Evolutionary conservation across 768 basidiomycete species (phyloP), one percentile per base, ranked within the genome.

Genomic region (Galerina marginata): DNA sequence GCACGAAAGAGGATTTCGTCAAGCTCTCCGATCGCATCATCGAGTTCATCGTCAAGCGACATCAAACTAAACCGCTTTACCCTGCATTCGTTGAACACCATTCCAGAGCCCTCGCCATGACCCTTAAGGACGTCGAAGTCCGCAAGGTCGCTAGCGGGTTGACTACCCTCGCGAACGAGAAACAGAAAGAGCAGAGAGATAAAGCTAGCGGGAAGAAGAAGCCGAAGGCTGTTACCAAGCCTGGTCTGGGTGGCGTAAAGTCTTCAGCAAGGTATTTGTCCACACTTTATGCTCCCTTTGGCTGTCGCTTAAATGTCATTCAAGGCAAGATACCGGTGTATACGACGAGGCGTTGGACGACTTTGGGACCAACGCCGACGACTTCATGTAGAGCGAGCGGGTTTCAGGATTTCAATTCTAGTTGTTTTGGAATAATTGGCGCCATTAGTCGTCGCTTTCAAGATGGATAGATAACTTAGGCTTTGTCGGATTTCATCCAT

Each of bases 331-430:
- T 75, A 93, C 91, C 2, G 81, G 75, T 40, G 71, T 83, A 9
- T 98, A 98, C 67, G 94, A 96, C 12, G 96, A 97, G 75, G 86
- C 88, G 14, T 75, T 97, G 69, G 96, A 97, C 73, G 95, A 97
- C 75, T 92, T 93, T 70, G 91, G 90, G 47, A 81, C 77, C 62
- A 80, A 83, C 57, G 75, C 81, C 54, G 90, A 89, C 67, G 95
- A 96, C 72, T 96, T 96, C 82, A 97, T 96, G 95, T 96, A 90
- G 82, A 54, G 20, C 20, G 20, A 1, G 20, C 2, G 20, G 20
- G 20, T 20, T 20, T 20, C 20, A 20, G 20, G 20, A 20, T 20
- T 2, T 20, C 20, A 2, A 20, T 20, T 20, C 20, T 20, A 20
- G 20, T 20, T 20, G 20, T 20, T 20, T 20, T 20, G 20, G 20